Percentiles rank a stretch among this genome's conserved stretches.
Conservation (phyloP, 2,329 filamentous ascomycete species). For the Diaporthe citri region DNA sequence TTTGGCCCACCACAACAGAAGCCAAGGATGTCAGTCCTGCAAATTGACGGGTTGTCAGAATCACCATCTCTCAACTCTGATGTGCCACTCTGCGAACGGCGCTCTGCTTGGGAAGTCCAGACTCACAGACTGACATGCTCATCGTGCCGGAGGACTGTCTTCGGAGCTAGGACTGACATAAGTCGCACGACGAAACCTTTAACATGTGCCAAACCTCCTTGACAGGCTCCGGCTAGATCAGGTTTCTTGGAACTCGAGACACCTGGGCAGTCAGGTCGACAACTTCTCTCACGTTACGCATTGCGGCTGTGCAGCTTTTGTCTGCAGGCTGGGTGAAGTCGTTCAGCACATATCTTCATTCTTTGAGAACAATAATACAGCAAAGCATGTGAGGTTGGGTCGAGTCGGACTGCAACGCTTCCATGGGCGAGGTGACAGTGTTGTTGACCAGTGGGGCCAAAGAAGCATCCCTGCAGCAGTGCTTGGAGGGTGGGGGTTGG, state of each 20-base stretch:
- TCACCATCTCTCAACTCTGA: background rate
- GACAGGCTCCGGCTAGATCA: background rate
- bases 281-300: background rate
- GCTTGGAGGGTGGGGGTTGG: background rate
- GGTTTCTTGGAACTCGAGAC: background rate
- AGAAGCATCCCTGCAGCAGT: background rate
- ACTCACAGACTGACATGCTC: background rate
- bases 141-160: background rate
- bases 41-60: background rate
- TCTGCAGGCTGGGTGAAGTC: background rate
- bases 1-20: background rate
- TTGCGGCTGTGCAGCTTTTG: background rate
- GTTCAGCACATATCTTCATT: background rate
- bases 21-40: background rate
- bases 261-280: background rate
- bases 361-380: background rate
- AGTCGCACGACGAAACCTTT: slow-evolving; percentile 23
- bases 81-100: background rate
- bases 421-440: background rate
- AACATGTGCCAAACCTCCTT: background rate
- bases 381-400: background rate
- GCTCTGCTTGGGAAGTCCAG: background rate
- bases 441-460: background rate
- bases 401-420: background rate
- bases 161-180: background rate